Base-by-base conservation (phyloP, 176 grass and related monocot species). In the Tillandsia leiboldiana region DNA sequence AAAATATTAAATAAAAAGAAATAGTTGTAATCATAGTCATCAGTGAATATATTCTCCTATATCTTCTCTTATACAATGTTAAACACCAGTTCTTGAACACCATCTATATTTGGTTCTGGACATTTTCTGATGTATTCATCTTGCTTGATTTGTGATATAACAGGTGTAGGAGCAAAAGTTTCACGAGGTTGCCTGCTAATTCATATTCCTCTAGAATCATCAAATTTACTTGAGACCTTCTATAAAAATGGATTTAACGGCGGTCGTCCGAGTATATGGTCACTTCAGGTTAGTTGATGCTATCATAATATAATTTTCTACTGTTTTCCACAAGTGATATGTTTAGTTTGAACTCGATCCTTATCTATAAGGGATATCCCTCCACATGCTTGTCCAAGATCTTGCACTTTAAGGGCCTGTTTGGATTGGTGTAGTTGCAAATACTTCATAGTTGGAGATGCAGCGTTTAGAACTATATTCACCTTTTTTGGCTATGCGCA, bases 171-270 rank as follows among this genome's bases (percentile, higher is more conserved):
- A 80, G 83, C 88, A 27, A 96, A 96, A 89, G 47, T 84, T 69
- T 81, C 78, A 13, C 72, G 71, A 68, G 89, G 85, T 26, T 96
- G 86, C 79, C 70, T 89, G 33, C 56, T 92, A 53, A 51, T 87
- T 69, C 88, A 96, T 84, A 84, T 76, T 83, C 79, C 88, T 84
- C 66, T 72, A 48, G 92, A 89, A 51, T 87, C 83, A 7, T 58
- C 73, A 73, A 78, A 87, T 84, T 75, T 96, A 79, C 86, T 84
- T 3, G 78, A 72, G 13, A 49, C 51, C 53, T 89, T 89, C 79
- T 79, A 68, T 64, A 87, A 83, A 76, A 92, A 84, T 78, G 92
- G 92, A 42, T 92, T 92, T 62, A 83, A 77, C 51, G 88, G 92
- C 24, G 83, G 86, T 80, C 78, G 54, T 51, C 79, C 82, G 14